Percentiles rank a stretch among this genome's conserved stretches.
Evolutionary conservation across 2,329 filamentous ascomycete genomes (phyloP).

Genomic region (Sarocladium strictum): DNA sequence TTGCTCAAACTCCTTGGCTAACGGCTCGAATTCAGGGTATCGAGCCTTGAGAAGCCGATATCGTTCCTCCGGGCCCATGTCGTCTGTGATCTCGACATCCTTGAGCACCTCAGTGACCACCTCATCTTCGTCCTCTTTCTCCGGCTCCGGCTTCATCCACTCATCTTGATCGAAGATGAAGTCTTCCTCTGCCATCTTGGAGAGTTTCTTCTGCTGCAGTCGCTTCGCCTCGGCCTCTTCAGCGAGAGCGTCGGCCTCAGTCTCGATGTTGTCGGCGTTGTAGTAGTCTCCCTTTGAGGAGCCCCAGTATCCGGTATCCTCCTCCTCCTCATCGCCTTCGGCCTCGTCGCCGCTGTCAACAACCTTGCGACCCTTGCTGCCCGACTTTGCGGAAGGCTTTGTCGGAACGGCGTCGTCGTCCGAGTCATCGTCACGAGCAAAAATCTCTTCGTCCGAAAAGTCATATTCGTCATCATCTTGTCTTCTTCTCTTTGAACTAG

Average conservation of each 20-base stretch:
- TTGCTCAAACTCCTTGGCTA: constrained; percentile 73
- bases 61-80: constrained; percentile 70
- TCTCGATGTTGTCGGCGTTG: constrained; percentile 69
- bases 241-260: constrained; percentile 67
- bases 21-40: constrained; percentile 87
- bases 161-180: constrained; percentile 90
- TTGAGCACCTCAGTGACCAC: constrained; percentile 84
- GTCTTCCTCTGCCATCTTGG: constrained; percentile 84
- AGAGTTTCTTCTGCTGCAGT: constrained; percentile 83
- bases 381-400: constrained; percentile 28
- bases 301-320: constrained; percentile 73
- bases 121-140: constrained; percentile 48
- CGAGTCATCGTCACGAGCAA: constrained; percentile 39
- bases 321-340: constrained; percentile 45
- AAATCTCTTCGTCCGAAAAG: constrained; percentile 56
- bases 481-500: constrained; percentile 69
- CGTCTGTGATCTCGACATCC: constrained; percentile 72
- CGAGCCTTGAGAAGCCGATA: constrained; percentile 68
- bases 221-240: constrained; percentile 88
- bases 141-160: constrained; percentile 58
- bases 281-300: constrained; percentile 88
- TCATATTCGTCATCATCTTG: constrained; percentile 65
- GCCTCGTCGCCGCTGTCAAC: constrained; percentile 47
- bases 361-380: constrained; percentile 17
- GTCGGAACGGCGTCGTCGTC: constrained; percentile 28